phyloP scores from a whole-genome alignment of 2,329 filamentous ascomycete species.

The Thielaviopsis punctulata region DNA sequence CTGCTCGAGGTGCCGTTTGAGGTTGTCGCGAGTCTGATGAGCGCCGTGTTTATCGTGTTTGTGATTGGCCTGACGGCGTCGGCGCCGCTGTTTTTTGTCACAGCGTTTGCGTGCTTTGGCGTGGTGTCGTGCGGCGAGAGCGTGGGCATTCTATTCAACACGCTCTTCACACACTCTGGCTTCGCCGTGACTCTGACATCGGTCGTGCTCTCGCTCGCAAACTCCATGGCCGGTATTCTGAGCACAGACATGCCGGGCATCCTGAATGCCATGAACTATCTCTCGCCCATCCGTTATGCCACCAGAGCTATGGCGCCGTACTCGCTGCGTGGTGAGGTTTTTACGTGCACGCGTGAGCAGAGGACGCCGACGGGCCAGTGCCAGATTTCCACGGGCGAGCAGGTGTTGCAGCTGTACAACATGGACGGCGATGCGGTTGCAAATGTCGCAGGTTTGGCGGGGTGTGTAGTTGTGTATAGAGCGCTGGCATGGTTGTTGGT shows the following conservation, averaged over 20 bases:
- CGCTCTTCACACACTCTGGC: slow-evolving; percentile 53
- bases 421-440: slow-evolving; percentile 42
- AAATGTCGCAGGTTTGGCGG: slow-evolving; percentile 45
- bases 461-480: slow-evolving; percentile 47
- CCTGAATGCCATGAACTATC: slow-evolving; percentile 51
- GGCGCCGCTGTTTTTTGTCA: slow-evolving; percentile 47
- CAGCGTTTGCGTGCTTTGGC: slow-evolving; percentile 52
- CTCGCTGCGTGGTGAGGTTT: slow-evolving; percentile 40
- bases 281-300: slow-evolving; percentile 54
- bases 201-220: slow-evolving; percentile 51
- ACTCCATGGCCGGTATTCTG: slow-evolving; percentile 54
- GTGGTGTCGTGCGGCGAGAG: slow-evolving; percentile 61
- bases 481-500: slow-evolving; percentile 43
- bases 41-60: slow-evolving; percentile 45
- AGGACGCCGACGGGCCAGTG: slow-evolving; percentile 42
- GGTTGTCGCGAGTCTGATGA: slow-evolving; percentile 45
- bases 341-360: slow-evolving; percentile 47
- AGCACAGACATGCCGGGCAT: slow-evolving; percentile 51
- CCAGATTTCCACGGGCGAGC: slow-evolving; percentile 45
- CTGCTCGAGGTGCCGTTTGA: slow-evolving; percentile 57
- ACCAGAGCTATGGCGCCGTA: slow-evolving; percentile 50
- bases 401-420: slow-evolving; percentile 51
- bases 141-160: slow-evolving; percentile 66
- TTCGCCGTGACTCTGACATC: slow-evolving; percentile 61
- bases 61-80: slow-evolving; percentile 49